phyloP scores from a whole-genome alignment of 176 grass and related monocot genomes.

The Avena atlantica region DNA sequence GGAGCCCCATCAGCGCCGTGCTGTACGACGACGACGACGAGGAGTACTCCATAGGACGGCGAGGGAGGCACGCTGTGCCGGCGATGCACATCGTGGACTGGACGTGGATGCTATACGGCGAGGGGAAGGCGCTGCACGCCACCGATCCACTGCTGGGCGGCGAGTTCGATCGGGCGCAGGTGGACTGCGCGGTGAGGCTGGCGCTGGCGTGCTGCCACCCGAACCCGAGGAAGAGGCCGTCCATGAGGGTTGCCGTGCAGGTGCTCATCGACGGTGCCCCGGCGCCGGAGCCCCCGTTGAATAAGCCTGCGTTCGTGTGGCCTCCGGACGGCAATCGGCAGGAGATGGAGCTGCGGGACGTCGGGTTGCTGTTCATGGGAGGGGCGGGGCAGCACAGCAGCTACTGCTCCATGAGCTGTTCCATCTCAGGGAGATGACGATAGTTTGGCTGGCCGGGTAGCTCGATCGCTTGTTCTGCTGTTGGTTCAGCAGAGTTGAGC shows the following conservation, averaged over 20 bases:
- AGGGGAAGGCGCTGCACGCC: background rate
- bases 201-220: conserved; percentile 68
- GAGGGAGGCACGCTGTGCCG: background rate
- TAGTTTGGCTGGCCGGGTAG: background rate
- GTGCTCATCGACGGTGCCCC: conserved; percentile 42
- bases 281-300: conserved; percentile 38
- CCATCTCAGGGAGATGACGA: conserved; percentile 22
- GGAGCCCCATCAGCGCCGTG: conserved; percentile 29
- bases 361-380: conserved; percentile 37
- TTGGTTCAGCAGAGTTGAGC: no score
- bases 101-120: conserved; percentile 24
- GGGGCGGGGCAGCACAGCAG: conserved; percentile 4
- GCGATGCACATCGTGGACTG: conserved; percentile 34
- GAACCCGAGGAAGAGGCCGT: conserved; percentile 52
- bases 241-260: conserved; percentile 57
- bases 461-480: no score
- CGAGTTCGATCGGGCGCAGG: conserved; percentile 23
- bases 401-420: conserved; percentile 32
- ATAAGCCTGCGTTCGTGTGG: conserved; percentile 41
- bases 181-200: conserved; percentile 51
- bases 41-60: background rate
- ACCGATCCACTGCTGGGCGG: background rate
- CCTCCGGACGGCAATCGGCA: conserved; percentile 23
- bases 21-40: background rate
- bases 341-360: conserved; percentile 34